These are phyloP conservation scores for Pittosporum tobira DNA, from an alignment of 129 eudicot species.

Conservation along the genomic window DNA sequence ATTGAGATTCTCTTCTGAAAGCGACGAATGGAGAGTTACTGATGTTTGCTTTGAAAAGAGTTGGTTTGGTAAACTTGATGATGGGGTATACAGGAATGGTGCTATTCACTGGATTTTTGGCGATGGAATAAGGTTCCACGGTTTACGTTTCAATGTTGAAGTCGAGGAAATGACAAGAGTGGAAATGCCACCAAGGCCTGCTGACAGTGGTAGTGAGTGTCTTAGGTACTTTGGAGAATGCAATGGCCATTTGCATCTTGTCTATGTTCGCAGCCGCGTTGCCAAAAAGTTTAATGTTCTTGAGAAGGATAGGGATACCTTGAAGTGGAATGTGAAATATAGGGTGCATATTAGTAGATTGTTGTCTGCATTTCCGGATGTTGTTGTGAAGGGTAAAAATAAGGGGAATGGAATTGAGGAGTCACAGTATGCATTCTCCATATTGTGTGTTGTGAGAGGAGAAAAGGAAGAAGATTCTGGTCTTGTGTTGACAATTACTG, in stretches of 20 bases:
- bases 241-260: no score
- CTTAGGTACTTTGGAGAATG: not conserved
- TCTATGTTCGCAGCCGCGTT: not conserved
- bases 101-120: not conserved
- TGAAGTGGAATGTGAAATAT: conserved; percentile 18
- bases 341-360: conserved; percentile 1
- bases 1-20: no score
- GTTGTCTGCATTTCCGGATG: not conserved
- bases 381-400: not conserved
- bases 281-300: not conserved
- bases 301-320: conserved; percentile 1
- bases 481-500: conserved; percentile 11
- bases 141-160: not conserved
- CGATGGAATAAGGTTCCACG: not conserved
- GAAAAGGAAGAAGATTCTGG: conserved; percentile 15
- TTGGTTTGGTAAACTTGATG: not conserved
- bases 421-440: not conserved
- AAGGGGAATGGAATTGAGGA: not conserved
- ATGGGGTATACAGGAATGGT: not conserved
- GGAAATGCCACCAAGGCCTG: not conserved
- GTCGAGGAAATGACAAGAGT: not conserved
- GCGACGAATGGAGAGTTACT: no score
- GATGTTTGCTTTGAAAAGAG: no score
- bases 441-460: conserved; percentile 11
- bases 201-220: not conserved